phyloP scores from a whole-genome alignment of 345 rosid species.

The Durio zibethinus region DNA sequence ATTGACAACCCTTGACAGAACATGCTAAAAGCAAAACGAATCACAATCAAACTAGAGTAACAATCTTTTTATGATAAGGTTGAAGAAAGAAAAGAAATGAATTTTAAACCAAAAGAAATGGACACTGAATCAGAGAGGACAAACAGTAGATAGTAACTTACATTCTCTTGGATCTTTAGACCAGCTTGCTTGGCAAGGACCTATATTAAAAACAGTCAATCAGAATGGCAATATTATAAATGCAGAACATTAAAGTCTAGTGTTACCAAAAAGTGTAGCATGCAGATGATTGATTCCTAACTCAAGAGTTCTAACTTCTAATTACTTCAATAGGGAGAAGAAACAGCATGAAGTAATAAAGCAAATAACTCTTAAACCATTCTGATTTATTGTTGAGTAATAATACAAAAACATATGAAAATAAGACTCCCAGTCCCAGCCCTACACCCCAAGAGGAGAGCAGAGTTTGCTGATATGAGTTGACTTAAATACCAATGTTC shows the following conservation, averaged over 20 bases:
- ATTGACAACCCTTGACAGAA: neutral
- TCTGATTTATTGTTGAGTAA: neutral
- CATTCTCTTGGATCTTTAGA: slow-evolving; percentile 80
- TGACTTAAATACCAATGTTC: neutral
- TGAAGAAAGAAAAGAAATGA: neutral
- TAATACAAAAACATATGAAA: neutral
- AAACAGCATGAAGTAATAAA: neutral
- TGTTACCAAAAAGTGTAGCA: slow-evolving; percentile 3
- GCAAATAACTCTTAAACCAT: neutral
- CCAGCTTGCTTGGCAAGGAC: slow-evolving; percentile 97
- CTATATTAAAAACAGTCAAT: slow-evolving; percentile 29
- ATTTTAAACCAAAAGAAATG: neutral
- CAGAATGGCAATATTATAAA: neutral
- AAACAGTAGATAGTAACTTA: slow-evolving; percentile 32
- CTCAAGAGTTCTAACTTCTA: neutral
- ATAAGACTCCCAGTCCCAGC: neutral
- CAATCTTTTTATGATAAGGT: neutral
- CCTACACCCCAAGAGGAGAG: neutral
- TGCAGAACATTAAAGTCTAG: neutral
- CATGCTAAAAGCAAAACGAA: neutral
- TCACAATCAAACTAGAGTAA: neutral
- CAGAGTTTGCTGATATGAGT: neutral
- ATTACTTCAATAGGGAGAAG: neutral
- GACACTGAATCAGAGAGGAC: neutral
- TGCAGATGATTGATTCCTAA: neutral